Base-by-base conservation (phyloP, 495 filamentous ascomycete species). In the Penicillium paradoxum region DNA sequence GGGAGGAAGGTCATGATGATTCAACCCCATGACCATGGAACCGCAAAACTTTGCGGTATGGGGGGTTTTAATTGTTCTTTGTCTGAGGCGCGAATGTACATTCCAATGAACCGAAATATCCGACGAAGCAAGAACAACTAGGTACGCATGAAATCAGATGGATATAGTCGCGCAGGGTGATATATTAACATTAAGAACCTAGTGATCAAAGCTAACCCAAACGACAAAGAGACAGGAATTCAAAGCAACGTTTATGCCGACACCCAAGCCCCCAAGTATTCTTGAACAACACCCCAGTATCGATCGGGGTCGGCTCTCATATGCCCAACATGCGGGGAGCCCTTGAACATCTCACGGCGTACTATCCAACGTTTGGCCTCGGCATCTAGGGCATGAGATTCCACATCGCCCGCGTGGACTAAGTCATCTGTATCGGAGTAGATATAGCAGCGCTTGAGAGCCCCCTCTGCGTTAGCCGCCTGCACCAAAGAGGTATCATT, bases 401-500 rank as follows among this genome's bases (percentile, higher is more conserved):
- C 76, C 13, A 76, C 68, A 51, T 75, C 68, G 25, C 48, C 53
- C 43, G 51, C 67, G 24, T 66, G 50, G 6, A 76, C 65, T 50
- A 79, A 59, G 5, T 71, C 67, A 64, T 79, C 76, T 3, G 53
- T 34, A 40, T 76, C 66, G 5, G 73, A 75, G 30, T 79, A 79
- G 8, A 79, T 68, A 54, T 79, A 79, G 49, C 70, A 75, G 24
- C 64, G 63, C 17, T 51, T 57, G 21, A 51, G 52, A 6, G 42
- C 45, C 14, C 58, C 44, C 6, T 54, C 49, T 8, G 44, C 45
- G 22, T 54, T 58, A 44, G 55, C 55, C 14, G 64, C 53, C 17
- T 48, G 55, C 18, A 76, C 40, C 17, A 74, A 49, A 11, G 34
- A 51, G 0, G 14, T 15, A 45, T 74, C 68, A 56, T 73, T 71